phyloP scores from a whole-genome alignment of 352 stramenopile genomes.

The Globisporangium spinosum region DNA sequence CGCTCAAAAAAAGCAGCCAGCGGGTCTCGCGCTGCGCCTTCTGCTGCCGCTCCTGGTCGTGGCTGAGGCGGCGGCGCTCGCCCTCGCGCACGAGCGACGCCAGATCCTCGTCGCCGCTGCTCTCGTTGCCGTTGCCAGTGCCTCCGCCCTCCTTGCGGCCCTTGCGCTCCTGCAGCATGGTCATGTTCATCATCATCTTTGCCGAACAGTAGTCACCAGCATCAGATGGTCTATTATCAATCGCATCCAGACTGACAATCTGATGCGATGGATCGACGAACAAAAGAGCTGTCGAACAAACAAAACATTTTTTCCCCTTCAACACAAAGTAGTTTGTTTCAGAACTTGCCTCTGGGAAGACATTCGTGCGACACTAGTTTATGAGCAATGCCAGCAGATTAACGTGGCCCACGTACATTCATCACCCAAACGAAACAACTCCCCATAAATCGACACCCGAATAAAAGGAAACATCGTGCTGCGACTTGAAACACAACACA shows the following conservation, averaged over 20 bases:
- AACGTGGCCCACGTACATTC: too few species aligned
- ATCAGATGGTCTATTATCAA: background rate
- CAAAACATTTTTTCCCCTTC: too few species aligned
- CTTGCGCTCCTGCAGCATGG: slow-evolving; percentile 19
- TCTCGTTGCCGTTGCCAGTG: background rate
- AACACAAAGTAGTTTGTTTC: background rate
- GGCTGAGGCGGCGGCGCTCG: slow-evolving; percentile 26
- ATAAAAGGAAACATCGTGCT: too few species aligned
- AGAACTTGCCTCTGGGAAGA: background rate
- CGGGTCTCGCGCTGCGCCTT: slow-evolving; percentile 22
- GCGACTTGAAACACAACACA: too few species aligned
- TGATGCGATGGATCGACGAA: too few species aligned
- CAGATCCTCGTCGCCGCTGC: slow-evolving; percentile 32
- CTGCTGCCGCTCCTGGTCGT: slow-evolving; percentile 19
- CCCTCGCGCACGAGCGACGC: slow-evolving; percentile 39
- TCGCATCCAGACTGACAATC: background rate
- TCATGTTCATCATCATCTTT: slow-evolving; percentile 20
- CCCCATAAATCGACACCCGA: too few species aligned
- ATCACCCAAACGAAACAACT: too few species aligned
- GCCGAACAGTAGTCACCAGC: too few species aligned
- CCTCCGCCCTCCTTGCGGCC: background rate
- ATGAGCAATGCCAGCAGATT: background rate
- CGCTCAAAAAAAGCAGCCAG: slow-evolving; percentile 37
- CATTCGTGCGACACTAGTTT: background rate
- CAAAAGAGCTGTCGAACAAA: too few species aligned